Evolutionary conservation across 768 basidiomycete genomes (phyloP), one percentile per base, ranked within the genome.

Genomic region (Piloderma croceum): DNA sequence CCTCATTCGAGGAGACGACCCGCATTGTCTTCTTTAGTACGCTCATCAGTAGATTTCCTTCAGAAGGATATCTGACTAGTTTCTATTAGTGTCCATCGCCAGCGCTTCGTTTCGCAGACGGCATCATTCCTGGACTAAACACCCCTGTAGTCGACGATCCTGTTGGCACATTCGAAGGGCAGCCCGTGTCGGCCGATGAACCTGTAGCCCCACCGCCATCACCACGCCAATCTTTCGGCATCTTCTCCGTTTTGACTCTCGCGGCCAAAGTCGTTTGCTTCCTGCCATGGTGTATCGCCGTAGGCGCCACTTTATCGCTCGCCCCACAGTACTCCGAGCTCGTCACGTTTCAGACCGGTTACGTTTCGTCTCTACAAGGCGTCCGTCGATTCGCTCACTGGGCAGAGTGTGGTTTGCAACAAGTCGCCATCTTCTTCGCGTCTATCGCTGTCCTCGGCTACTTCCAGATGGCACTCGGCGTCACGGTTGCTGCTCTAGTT

Each of bases 341-440:
- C 31, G 47, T 64, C 44, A 41, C 59, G 9, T 65, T 65, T 40
- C 34, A 37, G 15, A 11, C 52, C 1, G 62, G 63, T 15, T 65
- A 64, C 53, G 34, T 56, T 10, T 13, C 48, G 2, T 51, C 58
- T 24, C 49, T 47, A 1, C 52, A 37, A 32, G 64, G 64, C n/a
- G 37, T 60, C n/a, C 57, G 56, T n/a, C 64, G 65, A 21, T 63
- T 64, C 27, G 57, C 60, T 17, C 53, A 67, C 35, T 67, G 65
- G 65, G 62, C 56, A 3, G 56, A 63, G 10, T 64, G 54, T 37
- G 64, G 56, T 2, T 41, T 48, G 33, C 58, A 60, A n/a, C 61
- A 65, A 36, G 52, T 59, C 44, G 42, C 54, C 52, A 58, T 63
- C 38, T 64, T 65, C 45, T 39, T 65, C 36, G 59, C 59, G 11